Evolutionary conservation across 768 basidiomycete genomes (phyloP).

Genomic region (Asterophora lycoperdoides): DNA sequence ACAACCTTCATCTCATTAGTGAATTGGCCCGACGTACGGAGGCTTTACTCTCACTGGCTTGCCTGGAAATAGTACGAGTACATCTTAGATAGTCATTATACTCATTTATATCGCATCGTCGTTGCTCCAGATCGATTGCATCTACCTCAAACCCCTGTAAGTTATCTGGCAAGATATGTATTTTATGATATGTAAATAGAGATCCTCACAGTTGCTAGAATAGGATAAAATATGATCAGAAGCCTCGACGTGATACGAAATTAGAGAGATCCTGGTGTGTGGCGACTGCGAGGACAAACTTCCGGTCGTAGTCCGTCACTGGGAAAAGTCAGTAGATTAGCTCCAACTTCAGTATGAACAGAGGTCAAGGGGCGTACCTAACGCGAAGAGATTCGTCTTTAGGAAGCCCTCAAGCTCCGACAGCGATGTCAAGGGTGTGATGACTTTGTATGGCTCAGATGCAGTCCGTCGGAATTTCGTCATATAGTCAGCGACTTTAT

Average conservation of each 20-base stretch:
- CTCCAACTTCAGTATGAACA: neutral
- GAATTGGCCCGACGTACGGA: neutral
- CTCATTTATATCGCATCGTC: neutral
- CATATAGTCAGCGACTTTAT: slow-evolving; percentile 69
- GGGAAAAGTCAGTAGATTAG: slow-evolving; percentile 3
- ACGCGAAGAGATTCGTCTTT: slow-evolving; percentile 64
- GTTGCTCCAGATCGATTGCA: too few species aligned
- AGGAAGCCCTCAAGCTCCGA: slow-evolving; percentile 82
- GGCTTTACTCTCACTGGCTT: neutral
- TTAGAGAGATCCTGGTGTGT: slow-evolving; percentile 72
- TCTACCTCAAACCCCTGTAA: too few species aligned
- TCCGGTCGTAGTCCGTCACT: slow-evolving; percentile 82
- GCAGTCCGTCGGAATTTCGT: slow-evolving; percentile 65
- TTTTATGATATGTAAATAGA: neutral
- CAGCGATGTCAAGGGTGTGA: slow-evolving; percentile 77
- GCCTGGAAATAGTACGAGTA: slow-evolving; percentile 2
- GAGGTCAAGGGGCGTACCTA: slow-evolving; percentile 44
- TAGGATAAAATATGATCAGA: slow-evolving; percentile 15
- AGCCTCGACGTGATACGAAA: slow-evolving; percentile 50
- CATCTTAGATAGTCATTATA: neutral
- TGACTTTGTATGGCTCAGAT: slow-evolving; percentile 67
- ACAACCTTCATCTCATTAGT: neutral
- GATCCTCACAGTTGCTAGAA: neutral
- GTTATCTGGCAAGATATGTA: neutral
- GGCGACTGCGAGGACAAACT: slow-evolving; percentile 80